Conservation (phyloP, 805 yeast species). For the Sugiyamaella qingdaonensis region DNA sequence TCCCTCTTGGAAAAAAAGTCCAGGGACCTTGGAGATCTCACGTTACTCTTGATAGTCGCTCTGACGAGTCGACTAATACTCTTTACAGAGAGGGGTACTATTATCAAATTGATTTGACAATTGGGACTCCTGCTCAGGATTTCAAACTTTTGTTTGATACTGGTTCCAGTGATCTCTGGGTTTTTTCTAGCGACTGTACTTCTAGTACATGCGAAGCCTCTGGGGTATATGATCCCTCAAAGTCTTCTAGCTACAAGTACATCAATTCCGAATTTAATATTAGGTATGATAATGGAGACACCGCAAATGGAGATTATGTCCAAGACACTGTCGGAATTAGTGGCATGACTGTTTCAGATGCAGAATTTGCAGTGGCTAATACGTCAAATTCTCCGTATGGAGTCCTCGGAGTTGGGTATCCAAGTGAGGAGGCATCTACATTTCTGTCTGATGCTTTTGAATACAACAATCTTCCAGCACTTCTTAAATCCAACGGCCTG, state of each 20-base stretch:
- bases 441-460: conserved; percentile 22
- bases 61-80: background rate
- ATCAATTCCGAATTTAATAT: conserved; percentile 25
- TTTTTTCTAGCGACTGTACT: conserved; percentile 38
- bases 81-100: conserved; percentile 4
- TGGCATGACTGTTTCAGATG: conserved; percentile 43
- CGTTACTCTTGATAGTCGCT: background rate
- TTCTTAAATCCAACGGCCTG: conserved; percentile 38
- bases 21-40: background rate
- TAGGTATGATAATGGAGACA: conserved; percentile 41
- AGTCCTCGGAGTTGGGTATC: conserved; percentile 37
- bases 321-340: conserved; percentile 56
- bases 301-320: conserved; percentile 57
- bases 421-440: conserved; percentile 29
- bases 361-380: conserved; percentile 75
- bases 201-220: background rate
- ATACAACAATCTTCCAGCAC: conserved; percentile 31
- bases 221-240: conserved; percentile 12
- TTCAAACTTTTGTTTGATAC: conserved; percentile 58
- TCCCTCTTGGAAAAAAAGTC: background rate
- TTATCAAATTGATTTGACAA: conserved; percentile 15
- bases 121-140: conserved; percentile 57
- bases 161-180: conserved; percentile 45
- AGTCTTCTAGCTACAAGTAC: conserved; percentile 26
- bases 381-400: conserved; percentile 61